phyloP scores from a whole-genome alignment of 2,329 filamentous ascomycete genomes.

The Penicillium fuscoglaucum region DNA sequence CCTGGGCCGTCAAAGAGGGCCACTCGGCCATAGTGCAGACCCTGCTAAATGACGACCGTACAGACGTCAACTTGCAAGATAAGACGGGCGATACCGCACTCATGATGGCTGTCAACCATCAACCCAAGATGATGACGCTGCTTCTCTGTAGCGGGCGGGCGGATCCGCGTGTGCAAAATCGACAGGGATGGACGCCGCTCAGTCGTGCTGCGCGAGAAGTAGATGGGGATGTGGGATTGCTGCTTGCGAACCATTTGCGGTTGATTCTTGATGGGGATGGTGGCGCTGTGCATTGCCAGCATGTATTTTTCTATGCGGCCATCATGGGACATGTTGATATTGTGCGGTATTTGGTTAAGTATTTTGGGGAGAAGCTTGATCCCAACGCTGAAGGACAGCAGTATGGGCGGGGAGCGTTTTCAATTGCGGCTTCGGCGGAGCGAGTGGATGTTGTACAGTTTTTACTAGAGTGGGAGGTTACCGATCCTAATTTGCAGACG shows the following conservation, averaged over 20 bases:
- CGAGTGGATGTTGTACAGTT: constrained; percentile 17
- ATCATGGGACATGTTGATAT: constrained; percentile 22
- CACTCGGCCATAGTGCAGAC: constrained; percentile 16
- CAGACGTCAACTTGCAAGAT: constrained; percentile 23
- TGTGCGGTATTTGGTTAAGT: constrained; percentile 19
- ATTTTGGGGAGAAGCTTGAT: constrained; percentile 20
- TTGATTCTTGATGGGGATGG: constrained; percentile 21
- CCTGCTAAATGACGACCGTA: constrained; percentile 17
- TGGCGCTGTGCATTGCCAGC: constrained; percentile 17
- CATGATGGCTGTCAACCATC: constrained; percentile 14
- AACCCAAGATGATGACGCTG: constrained; percentile 11
- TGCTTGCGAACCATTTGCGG: constrained; percentile 21
- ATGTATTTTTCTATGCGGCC: constrained; percentile 26
- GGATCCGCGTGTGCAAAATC: constrained; percentile 20
- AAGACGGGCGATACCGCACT: constrained; percentile 22
- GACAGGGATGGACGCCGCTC: constrained; percentile 20
- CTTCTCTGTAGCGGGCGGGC: constrained; percentile 13
- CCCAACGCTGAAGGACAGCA: constrained; percentile 18
- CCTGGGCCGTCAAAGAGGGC: constrained; percentile 21
- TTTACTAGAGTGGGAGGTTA: constrained; percentile 20
- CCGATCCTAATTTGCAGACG: constrained; percentile 23
- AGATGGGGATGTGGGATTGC: constrained; percentile 10
- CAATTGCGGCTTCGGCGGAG: constrained; percentile 20
- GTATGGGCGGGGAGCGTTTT: constrained; percentile 23
- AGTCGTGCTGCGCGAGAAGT: constrained; percentile 11